Evolutionary conservation across 2,329 filamentous ascomycete genomes (phyloP).

Genomic region (Xylariaceae sp.): DNA sequence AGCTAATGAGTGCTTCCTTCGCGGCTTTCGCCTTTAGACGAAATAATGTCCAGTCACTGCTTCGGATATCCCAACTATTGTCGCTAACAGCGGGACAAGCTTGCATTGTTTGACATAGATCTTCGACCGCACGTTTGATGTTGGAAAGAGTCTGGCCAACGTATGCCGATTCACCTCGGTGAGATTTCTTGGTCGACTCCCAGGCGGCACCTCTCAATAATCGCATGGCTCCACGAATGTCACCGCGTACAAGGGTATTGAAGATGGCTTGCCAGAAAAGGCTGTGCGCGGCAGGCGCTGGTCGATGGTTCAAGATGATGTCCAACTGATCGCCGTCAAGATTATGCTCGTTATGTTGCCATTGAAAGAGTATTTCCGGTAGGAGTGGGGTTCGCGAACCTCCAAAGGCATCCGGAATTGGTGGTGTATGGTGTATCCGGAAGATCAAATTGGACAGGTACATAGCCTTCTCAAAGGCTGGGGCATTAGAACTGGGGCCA

Average conservation of each 20-base stretch:
- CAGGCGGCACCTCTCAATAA: conserved; percentile 74
- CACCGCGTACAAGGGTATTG: conserved; percentile 69
- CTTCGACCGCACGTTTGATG: conserved; percentile 66
- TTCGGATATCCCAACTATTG: conserved; percentile 75
- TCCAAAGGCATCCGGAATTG: conserved; percentile 35
- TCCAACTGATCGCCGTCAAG: conserved; percentile 65
- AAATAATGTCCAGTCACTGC: conserved; percentile 79
- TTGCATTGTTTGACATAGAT: conserved; percentile 65
- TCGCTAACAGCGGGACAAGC: conserved; percentile 65
- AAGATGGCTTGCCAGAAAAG: conserved; percentile 86
- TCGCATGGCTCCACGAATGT: conserved; percentile 61
- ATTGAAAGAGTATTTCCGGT: conserved; percentile 76
- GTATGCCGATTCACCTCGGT: conserved; percentile 64
- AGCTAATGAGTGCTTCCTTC: conserved; percentile 66
- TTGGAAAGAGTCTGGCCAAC: conserved; percentile 72
- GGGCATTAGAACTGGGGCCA: conserved; percentile 59
- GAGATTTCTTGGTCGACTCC: conserved; percentile 67
- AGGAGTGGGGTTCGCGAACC: conserved; percentile 49
- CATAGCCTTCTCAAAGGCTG: conserved; percentile 68
- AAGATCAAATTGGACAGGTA: conserved; percentile 77
- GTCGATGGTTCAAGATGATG: conserved; percentile 57
- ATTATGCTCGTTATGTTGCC: conserved; percentile 74
- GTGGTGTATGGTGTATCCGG: conserved; percentile 67
- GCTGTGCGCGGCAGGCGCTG: conserved; percentile 70
- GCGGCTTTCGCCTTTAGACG: conserved; percentile 68